phyloP scores from a whole-genome alignment of 148 eudicot genomes.

The Dysphania ambrosioides region DNA sequence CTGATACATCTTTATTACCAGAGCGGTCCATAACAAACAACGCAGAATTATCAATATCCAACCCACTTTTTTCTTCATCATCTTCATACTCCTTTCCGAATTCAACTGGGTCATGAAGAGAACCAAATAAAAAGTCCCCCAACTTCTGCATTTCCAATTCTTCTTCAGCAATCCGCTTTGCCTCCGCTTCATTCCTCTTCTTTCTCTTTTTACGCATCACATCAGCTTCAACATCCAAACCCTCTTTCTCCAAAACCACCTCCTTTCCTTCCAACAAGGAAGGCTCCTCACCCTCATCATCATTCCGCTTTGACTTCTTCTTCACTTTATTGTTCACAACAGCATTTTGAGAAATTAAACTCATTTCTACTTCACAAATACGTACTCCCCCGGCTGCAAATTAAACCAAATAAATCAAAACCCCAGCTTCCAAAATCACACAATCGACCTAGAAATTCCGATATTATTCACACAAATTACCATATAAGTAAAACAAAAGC shows the following conservation, averaged over 20 bases:
- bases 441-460: too few relatives aligned
- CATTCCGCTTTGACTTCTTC: constrained; percentile 47
- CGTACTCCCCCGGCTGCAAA: constrained; percentile 11
- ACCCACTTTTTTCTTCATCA: constrained; percentile 32
- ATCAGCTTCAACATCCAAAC: constrained; percentile 12
- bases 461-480: too few relatives aligned
- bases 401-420: background rate
- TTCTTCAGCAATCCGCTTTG: constrained; percentile 38
- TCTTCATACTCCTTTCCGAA: constrained; percentile 56
- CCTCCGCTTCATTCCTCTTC: constrained; percentile 39
- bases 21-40: constrained; percentile 58
- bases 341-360: constrained; percentile 71
- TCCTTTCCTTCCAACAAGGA: constrained; percentile 25
- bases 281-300: constrained; percentile 29
- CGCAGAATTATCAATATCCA: constrained; percentile 34
- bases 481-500: too few relatives aligned
- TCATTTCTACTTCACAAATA: constrained; percentile 29
- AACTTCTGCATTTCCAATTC: constrained; percentile 58
- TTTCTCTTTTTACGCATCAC: constrained; percentile 44
- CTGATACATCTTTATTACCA: constrained; percentile 36
- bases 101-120: constrained; percentile 60
- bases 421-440: too few relatives aligned
- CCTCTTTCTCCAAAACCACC: constrained; percentile 31
- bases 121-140: constrained; percentile 63
- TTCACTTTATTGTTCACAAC: constrained; percentile 33